Base-by-base conservation (phyloP, 495 filamentous ascomycete genomes). In the Penicillium malachiteum region DNA sequence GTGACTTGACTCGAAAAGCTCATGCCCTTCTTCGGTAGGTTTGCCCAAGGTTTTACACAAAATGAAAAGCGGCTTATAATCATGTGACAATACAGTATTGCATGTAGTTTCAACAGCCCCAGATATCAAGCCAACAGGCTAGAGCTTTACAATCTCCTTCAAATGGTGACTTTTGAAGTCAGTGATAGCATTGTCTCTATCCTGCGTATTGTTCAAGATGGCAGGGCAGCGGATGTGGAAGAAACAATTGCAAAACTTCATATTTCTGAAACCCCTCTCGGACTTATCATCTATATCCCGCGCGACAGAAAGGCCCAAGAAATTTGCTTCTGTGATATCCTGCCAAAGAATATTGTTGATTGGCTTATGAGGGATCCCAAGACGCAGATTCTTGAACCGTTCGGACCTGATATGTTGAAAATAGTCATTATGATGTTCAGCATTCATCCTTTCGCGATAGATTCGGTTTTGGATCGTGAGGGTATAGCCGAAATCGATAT, bases 251-350 rank as follows among this genome's bases (percentile, higher is more conserved):
- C 34, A 37, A 37, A 37, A 13, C 34, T 37, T 10, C 34, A 37
- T 5, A 37, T 37, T 37, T 37, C 34, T 2, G 34, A 7, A 37
- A 13, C 8, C 12, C 2, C 34, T 3, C 7, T 5, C 32, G 59
- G 57, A 7, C 60, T 75, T 33, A 58, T 52, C 8, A 55, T 78
- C 13, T 78, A 74, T 42, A 66, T 80, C 1, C 75, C 75, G 7
- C 44, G 44, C 3, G 55, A 77, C 53, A 55, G 66, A 38, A 48
- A 53, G n/a, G 18, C 37, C 5, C 70, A 68, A 51, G 62, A 73
- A 26, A 8, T 69, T n/a, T 71, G 65, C 44, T 77, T 74, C 53
- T 26, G 48, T 41, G 63, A 50, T 12, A 31, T 35, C 5, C 62
- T 80, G 7, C 73, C 76, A 7, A 14, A 43, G 9, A 51, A 52